Conservation (phyloP, 129 eudicot genomes). For the Tanacetum coccineum region DNA sequence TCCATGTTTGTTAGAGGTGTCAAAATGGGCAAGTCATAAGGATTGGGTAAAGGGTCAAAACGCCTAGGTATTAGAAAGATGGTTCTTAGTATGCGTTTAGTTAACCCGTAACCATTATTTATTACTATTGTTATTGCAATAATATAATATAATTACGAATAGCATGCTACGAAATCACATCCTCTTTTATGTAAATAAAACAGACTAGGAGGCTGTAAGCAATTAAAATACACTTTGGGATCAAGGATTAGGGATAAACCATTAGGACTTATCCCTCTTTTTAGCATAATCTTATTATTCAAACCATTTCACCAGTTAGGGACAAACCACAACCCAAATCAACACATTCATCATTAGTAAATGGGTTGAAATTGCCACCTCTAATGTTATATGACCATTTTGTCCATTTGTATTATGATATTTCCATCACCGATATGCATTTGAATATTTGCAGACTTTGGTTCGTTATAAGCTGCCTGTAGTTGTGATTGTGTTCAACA, state of each 20-base stretch:
- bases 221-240: neutral
- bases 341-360: neutral
- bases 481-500: constrained; percentile 93
- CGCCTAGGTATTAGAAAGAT: neutral
- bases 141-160: neutral
- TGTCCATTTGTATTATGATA: too few relatives aligned
- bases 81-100: neutral
- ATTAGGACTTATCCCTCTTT: too few relatives aligned
- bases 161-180: neutral
- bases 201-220: neutral
- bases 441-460: constrained; percentile 53
- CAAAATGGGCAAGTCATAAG: neutral
- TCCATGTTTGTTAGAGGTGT: neutral
- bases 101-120: neutral
- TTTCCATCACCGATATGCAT: constrained; percentile 2
- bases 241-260: neutral
- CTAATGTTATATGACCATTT: too few relatives aligned
- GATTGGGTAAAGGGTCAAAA: neutral
- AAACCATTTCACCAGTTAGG: too few relatives aligned
- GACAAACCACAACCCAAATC: neutral
- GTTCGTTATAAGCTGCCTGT: constrained; percentile 94
- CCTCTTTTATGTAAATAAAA: neutral
- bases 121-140: too few relatives aligned
- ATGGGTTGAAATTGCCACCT: too few relatives aligned
- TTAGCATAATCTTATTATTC: too few relatives aligned